These are phyloP conservation scores for Eucalyptus curtisii DNA, from an alignment of 345 rosid genomes.

Conservation along the genomic window DNA sequence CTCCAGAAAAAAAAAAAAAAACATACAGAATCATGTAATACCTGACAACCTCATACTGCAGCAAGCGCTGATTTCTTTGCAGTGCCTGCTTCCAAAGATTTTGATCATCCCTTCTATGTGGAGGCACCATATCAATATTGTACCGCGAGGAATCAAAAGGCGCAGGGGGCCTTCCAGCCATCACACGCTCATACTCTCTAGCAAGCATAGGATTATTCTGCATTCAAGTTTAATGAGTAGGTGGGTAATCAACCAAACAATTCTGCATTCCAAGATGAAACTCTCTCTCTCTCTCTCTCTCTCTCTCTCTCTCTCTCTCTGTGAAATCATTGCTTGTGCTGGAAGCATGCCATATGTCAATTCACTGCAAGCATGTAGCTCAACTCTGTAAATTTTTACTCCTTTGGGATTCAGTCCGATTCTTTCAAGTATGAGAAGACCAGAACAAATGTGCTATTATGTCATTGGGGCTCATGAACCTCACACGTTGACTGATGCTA, in stretches of 20 bases:
- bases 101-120: conserved; percentile 65
- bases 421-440: neutral
- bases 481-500: neutral
- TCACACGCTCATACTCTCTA: conserved; percentile 85
- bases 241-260: neutral
- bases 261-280: neutral
- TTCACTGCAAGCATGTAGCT: neutral
- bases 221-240: conserved; percentile 3
- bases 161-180: conserved; percentile 86
- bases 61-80: conserved; percentile 68
- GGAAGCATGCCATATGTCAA: no score
- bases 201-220: conserved; percentile 83
- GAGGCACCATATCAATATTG: conserved; percentile 53
- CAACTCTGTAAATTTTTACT: neutral
- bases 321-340: no score
- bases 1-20: neutral
- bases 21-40: neutral
- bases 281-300: neutral
- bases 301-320: no score
- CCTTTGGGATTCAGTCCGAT: neutral
- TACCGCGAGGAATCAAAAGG: conserved; percentile 67
- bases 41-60: conserved; percentile 78
- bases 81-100: conserved; percentile 80
- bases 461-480: neutral
- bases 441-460: neutral